Percentiles rank a stretch among this genome's conserved stretches.
Conservation (phyloP, 2,329 filamentous ascomycete species). For the Penicillium polonicum region DNA sequence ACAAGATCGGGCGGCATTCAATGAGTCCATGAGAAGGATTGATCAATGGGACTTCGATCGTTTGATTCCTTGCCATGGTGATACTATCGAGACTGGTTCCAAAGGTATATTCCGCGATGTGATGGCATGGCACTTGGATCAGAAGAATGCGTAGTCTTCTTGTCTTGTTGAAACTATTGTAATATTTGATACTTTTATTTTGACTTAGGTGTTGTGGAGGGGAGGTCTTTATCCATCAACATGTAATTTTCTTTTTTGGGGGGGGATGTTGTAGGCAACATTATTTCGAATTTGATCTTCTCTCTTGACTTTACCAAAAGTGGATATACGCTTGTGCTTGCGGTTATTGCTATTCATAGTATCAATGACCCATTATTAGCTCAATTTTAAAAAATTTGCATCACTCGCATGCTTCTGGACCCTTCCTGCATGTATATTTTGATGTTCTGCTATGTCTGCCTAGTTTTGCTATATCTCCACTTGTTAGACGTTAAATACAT, state of each 20-base stretch:
- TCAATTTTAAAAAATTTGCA: not conserved
- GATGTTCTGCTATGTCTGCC: not conserved
- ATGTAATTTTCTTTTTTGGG: not conserved
- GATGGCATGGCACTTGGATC: slow-evolving; percentile 75
- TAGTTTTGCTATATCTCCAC: not conserved
- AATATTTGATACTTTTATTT: not conserved
- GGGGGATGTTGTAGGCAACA: not conserved
- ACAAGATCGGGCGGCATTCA: slow-evolving; percentile 66
- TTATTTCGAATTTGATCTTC: not conserved
- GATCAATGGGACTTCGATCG: slow-evolving; percentile 79
- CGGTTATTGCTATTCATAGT: slow-evolving; percentile 2
- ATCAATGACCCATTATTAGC: not conserved
- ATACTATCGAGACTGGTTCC: slow-evolving; percentile 72
- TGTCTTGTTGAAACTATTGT: not conserved
- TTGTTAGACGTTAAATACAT: not conserved
- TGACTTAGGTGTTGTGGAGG: not conserved
- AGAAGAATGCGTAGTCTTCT: slow-evolving; percentile 24
- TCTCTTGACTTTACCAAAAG: not conserved
- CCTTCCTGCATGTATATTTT: not conserved
- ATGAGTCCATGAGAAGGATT: slow-evolving; percentile 67
- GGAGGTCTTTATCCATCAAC: not conserved
- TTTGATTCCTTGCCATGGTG: slow-evolving; percentile 89
- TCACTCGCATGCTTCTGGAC: not conserved
- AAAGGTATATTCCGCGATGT: slow-evolving; percentile 76
- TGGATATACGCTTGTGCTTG: not conserved